A percentile compares a stretch with the other conserved stretches of the same genome.
Evolutionary conservation across 1,284 basidiomycete species (phyloP).

Genomic region (Ustilago bromivora): DNA sequence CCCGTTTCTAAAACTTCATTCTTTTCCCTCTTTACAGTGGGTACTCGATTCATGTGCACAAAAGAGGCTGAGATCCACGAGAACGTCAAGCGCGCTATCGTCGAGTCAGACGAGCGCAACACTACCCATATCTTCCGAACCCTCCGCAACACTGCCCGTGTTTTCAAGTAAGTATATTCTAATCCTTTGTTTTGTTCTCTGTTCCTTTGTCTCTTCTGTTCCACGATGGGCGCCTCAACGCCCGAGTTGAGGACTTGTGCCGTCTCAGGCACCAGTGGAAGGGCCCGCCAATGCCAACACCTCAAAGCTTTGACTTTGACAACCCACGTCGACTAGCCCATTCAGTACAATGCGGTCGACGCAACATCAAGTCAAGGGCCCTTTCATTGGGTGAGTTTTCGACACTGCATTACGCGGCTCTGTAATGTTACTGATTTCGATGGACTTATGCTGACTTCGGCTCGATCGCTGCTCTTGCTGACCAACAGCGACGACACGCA

Average conservation of each 20-base stretch:
- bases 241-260: not conserved
- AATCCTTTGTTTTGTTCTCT: not conserved
- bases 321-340: conserved; percentile 2
- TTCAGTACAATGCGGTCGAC: not conserved
- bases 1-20: not conserved
- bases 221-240: not conserved
- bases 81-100: conserved; percentile 89
- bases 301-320: conserved; percentile 3
- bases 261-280: conserved; percentile 24
- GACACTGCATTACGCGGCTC: not conserved
- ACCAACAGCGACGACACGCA: conserved; percentile 25
- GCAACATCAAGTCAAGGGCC: conserved; percentile 12
- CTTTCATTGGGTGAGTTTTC: conserved; percentile 42
- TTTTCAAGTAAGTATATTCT: conserved; percentile 76
- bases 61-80: conserved; percentile 82
- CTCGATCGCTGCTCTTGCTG: not conserved
- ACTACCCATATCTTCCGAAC: conserved; percentile 86
- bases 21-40: conserved; percentile 68
- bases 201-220: not conserved
- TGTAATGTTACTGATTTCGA: not conserved
- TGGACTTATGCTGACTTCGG: conserved; percentile 1
- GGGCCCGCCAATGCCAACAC: conserved; percentile 12
- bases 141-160: conserved; percentile 85
- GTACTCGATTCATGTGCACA: conserved; percentile 85
- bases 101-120: conserved; percentile 83